phyloP scores from a whole-genome alignment of 345 rosid species.

The Carallia brachiata region DNA sequence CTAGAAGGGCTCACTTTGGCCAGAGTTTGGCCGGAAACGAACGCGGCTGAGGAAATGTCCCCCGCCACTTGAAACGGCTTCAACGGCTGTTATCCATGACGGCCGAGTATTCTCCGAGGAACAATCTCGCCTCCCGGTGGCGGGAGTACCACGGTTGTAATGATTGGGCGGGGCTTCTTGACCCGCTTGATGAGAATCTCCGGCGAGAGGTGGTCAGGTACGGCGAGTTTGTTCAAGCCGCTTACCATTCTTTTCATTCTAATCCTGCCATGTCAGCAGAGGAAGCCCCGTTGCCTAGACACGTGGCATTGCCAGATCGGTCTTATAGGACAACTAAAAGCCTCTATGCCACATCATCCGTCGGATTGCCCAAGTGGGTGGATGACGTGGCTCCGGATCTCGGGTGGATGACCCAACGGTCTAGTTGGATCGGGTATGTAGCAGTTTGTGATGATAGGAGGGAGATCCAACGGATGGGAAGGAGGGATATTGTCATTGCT shows the following conservation, averaged over 20 bases:
- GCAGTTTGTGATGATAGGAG: conserved; percentile 76
- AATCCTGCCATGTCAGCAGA: conserved; percentile 61
- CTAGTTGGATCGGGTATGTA: conserved; percentile 93
- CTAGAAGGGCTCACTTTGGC: conserved; percentile 58
- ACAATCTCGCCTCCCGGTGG: conserved; percentile 73
- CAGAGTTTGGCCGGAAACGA: conserved; percentile 76
- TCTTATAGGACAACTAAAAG: conserved; percentile 71
- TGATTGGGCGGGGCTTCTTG: conserved; percentile 53
- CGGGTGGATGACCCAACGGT: conserved; percentile 90
- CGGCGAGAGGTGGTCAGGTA: conserved; percentile 59
- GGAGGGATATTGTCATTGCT: conserved; percentile 89
- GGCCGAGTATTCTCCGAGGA: conserved; percentile 80
- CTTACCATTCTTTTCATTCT: conserved; percentile 67
- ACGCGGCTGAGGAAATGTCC: conserved; percentile 88
- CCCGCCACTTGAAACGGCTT: conserved; percentile 64
- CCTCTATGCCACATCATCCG: conserved; percentile 86
- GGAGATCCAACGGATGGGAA: conserved; percentile 93
- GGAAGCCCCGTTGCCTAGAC: conserved; percentile 50
- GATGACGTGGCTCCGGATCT: conserved; percentile 77
- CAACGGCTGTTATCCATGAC: conserved; percentile 69
- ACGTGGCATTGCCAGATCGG: conserved; percentile 65
- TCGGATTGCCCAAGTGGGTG: conserved; percentile 80
- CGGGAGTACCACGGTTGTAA: conserved; percentile 53
- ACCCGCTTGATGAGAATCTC: conserved; percentile 62
- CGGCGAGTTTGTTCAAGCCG: conserved; percentile 54